Evolutionary conservation across 2,329 filamentous ascomycete species (phyloP).

Genomic region (Aspergillus quadrilineatus): DNA sequence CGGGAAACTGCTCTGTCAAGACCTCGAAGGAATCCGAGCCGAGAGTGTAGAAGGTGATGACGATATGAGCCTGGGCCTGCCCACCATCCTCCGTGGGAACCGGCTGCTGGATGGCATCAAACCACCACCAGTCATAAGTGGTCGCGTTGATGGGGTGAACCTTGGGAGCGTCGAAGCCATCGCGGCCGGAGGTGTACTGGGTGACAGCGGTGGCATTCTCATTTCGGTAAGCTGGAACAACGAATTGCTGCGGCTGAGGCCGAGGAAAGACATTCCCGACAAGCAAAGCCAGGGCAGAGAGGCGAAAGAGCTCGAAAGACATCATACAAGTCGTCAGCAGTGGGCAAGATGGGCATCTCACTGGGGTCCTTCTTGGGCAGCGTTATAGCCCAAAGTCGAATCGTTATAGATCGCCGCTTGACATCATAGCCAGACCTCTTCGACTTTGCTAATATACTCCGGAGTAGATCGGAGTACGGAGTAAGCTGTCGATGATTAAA

Average conservation of each 20-base stretch:
- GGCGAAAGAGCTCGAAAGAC: neutral
- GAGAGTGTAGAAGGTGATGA: constrained; percentile 35
- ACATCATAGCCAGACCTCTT: no score
- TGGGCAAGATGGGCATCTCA: no score
- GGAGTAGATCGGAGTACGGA: no score
- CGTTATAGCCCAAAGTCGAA: no score
- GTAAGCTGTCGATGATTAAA: no score
- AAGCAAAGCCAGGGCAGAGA: neutral
- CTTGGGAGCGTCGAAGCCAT: constrained; percentile 27
- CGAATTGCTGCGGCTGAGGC: neutral
- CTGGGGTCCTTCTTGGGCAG: no score
- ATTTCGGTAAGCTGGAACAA: neutral
- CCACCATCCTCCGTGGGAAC: constrained; percentile 23
- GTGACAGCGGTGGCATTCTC: neutral
- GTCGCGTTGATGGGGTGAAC: constrained; percentile 26
- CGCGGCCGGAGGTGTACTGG: neutral
- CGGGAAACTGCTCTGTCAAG: neutral
- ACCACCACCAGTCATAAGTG: constrained; percentile 44
- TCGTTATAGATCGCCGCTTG: no score
- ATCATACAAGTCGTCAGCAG: neutral
- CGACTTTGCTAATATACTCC: no score
- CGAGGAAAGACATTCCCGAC: neutral
- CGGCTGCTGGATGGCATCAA: constrained; percentile 25
- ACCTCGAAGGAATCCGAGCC: constrained; percentile 32
- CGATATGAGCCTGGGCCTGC: constrained; percentile 25